These are phyloP conservation scores for Yarrowia sp. DNA, from an alignment of 805 yeast species.

Conservation along the genomic window DNA sequence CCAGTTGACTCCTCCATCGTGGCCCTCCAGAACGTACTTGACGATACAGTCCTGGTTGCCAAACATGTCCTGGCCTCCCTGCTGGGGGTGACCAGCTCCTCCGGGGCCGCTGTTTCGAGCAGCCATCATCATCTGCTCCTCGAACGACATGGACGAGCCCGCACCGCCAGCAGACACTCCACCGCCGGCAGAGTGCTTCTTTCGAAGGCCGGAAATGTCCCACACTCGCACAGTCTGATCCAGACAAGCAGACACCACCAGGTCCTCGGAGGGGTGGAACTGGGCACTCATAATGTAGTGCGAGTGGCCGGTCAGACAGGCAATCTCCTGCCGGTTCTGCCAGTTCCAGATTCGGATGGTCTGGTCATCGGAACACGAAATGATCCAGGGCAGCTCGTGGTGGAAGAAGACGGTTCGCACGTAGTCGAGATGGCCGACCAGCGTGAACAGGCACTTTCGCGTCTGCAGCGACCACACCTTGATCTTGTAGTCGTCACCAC, in stretches of 20 bases:
- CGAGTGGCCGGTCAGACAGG: constrained; percentile 95
- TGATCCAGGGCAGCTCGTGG: constrained; percentile 94
- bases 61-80: constrained; percentile 77
- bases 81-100: constrained; percentile 20
- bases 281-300: constrained; percentile 98
- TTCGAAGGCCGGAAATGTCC: constrained; percentile 94
- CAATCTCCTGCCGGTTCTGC: constrained; percentile 97
- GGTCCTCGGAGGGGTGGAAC: constrained; percentile 93
- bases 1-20: constrained; percentile 98
- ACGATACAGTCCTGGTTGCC: constrained; percentile 93
- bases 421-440: constrained; percentile 92
- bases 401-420: constrained; percentile 94
- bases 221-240: constrained; percentile 99
- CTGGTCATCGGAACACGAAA: constrained; percentile 95
- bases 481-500: constrained; percentile 94
- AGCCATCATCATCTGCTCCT: constrained; percentile 44
- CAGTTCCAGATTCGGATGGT: constrained; percentile 99
- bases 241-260: constrained; percentile 90
- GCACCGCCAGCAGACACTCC: constrained; percentile 11
- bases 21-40: constrained; percentile 95
- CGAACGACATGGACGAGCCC: constrained; percentile 37
- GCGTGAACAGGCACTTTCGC: constrained; percentile 85
- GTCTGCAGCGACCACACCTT: constrained; percentile 95
- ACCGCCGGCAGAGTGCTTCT: constrained; percentile 78
- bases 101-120: constrained; percentile 47